Base-by-base conservation (phyloP, 1,284 basidiomycete genomes). In the Pseudozyma pruni region DNA sequence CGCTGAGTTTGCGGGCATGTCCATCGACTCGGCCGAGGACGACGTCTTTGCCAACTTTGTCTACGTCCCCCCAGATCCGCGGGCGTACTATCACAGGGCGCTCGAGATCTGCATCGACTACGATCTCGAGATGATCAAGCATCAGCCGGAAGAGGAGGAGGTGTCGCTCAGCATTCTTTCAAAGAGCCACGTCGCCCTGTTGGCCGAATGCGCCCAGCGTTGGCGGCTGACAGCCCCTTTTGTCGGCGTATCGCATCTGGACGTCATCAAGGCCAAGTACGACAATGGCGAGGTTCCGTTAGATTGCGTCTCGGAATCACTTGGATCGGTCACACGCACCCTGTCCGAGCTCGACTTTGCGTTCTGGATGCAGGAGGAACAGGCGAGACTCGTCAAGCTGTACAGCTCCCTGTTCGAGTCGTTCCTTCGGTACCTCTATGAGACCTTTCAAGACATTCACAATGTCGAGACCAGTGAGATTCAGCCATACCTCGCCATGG, bases 121-220 rank as follows among this genome's bases (percentile, higher is more conserved):
- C 39, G 96, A 99, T 82, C 85, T 98, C 46, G 92, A 94, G 78
- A 88, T 90, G 33, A 94, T 98, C 89, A 86, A 91, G 58, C 89
- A 90, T 41, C 89, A 97, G 32, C 90, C 93, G 31, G 95, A 97
- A 73, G 92, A 94, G 75, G 93, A 98, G 73, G 94, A 98, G 84
- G 95, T 99, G 4, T 93, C 93, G 1, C 85, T 98, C 29, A 92
- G 92, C 10, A 98, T 99, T 54, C 84, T 99, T n/a, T 93, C 92
- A 0, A 79, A 87, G 1, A 80, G 87, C 16, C 93, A 98, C 81
- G 86, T 92, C 40, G 90, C 92, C 55, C 85, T 98, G 32, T 88
- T 98, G 60, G 89, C 90, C 51, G 91, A 94, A 78, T 94, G 93
- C 75, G 93, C 93, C 1, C 78, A 90, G 55, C 87, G 92, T 38